A percentile compares a stretch with the other conserved stretches of the same genome.
Evolutionary conservation across 225 moss, liverwort and hornwort species (phyloP).

Genomic region (Pleurozium schreberi): DNA sequence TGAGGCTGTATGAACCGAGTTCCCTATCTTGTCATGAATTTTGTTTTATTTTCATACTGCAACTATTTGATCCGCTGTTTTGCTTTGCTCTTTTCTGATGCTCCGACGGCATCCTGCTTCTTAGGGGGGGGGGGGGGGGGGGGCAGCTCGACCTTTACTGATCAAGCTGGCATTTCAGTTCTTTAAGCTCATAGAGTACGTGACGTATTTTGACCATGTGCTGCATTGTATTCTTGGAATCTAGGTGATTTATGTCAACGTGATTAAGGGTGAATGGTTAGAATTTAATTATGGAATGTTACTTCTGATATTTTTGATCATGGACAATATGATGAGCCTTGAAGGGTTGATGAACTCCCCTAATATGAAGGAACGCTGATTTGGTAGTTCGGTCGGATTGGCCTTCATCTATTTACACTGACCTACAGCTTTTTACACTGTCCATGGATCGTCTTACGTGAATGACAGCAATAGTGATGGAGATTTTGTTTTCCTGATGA

Average conservation of each 20-base stretch:
- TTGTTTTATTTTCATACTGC: background rate
- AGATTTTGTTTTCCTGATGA: background rate
- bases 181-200: background rate
- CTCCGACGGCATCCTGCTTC: background rate
- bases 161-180: background rate
- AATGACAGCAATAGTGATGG: background rate
- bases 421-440: background rate
- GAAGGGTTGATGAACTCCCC: background rate
- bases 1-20: slow-evolving; percentile 61
- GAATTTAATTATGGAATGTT: background rate
- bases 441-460: background rate
- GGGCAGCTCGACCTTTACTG: background rate
- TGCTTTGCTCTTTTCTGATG: background rate
- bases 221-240: background rate
- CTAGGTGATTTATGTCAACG: background rate
- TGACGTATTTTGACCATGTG: background rate
- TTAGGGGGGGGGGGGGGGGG: no score
- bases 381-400: background rate
- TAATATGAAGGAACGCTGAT: background rate
- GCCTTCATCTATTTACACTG: background rate
- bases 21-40: background rate
- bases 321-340: background rate
- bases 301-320: background rate
- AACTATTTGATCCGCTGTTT: background rate
- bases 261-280: background rate